A percentile compares a stretch with the other conserved stretches of the same genome.
phyloP scores from a whole-genome alignment of 2,329 filamentous ascomycete species.

The Tolypocladium sp. region DNA sequence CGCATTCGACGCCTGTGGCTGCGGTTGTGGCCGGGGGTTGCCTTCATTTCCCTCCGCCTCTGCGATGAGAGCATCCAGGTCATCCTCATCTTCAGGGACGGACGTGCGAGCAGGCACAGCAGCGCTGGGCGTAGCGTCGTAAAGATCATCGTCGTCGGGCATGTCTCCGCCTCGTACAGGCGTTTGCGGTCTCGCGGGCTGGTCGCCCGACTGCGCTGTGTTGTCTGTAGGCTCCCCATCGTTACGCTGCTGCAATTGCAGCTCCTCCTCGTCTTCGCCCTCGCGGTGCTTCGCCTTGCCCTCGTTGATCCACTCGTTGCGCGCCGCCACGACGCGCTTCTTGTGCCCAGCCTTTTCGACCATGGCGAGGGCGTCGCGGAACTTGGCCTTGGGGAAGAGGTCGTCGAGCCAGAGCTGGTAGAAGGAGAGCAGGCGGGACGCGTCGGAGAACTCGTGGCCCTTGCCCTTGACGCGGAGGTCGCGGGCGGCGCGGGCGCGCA shows the following conservation, averaged over 20 bases:
- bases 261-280: constrained; percentile 22
- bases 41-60: constrained; percentile 27
- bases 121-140: constrained; percentile 40
- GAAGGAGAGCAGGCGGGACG: constrained; percentile 71
- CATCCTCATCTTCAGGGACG: constrained; percentile 36
- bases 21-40: neutral
- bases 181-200: constrained; percentile 13
- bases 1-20: neutral
- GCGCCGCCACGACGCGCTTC: constrained; percentile 63
- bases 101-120: constrained; percentile 8
- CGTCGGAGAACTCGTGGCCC: constrained; percentile 90
- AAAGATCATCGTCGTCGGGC: constrained; percentile 41
- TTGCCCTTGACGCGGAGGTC: constrained; percentile 81
- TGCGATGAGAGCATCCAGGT: constrained; percentile 45
- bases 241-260: neutral
- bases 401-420: constrained; percentile 98
- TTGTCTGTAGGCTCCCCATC: constrained; percentile 7
- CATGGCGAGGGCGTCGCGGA: constrained; percentile 79
- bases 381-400: constrained; percentile 88
- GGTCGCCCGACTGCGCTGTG: neutral
- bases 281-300: constrained; percentile 42
- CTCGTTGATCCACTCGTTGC: constrained; percentile 79
- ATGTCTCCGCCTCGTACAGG: constrained; percentile 11
- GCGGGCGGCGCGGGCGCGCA: constrained; percentile 58
- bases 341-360: constrained; percentile 91